A percentile compares a stretch with the other conserved stretches of the same genome.
phyloP scores from a whole-genome alignment of 306 rosid species.

The Astragalus membranaceus region DNA sequence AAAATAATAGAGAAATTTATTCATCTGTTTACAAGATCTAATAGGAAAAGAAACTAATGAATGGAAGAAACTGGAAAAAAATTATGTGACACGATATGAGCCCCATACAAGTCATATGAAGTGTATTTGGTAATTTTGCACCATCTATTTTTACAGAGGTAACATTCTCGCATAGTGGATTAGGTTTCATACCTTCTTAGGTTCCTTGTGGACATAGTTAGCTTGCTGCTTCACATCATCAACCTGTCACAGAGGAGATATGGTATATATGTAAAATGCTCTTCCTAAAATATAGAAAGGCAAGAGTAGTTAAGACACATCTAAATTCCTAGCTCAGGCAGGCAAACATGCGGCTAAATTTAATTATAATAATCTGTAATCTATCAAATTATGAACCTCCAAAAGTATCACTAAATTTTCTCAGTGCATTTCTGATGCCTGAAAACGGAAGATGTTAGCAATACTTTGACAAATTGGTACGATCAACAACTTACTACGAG shows the following conservation, averaged over 20 bases:
- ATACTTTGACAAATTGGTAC: neutral
- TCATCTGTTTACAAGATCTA: conserved; percentile 1
- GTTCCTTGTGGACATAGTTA: conserved; percentile 66
- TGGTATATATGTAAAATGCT: conserved; percentile 7
- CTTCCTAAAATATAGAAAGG: neutral
- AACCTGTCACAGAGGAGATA: conserved; percentile 47
- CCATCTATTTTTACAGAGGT: neutral
- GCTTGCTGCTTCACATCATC: conserved; percentile 54
- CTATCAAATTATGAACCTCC: neutral
- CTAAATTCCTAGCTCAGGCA: neutral
- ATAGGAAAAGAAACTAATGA: neutral
- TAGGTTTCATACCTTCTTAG: conserved; percentile 58
- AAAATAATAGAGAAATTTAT: neutral
- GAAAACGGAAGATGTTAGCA: neutral
- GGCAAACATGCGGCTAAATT: conserved; percentile 14
- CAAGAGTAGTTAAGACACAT: neutral
- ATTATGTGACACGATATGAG: neutral
- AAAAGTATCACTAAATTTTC: conserved; percentile 8
- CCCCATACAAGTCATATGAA: neutral
- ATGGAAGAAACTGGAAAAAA: neutral
- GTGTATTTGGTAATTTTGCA: neutral
- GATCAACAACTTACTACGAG: conserved; percentile 5
- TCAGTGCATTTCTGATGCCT: neutral
- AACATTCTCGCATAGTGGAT: conserved; percentile 4
- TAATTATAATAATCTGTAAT: neutral